Conservation (phyloP, 352 stramenopile genomes). For the Pseudoperonospora humuli region DNA sequence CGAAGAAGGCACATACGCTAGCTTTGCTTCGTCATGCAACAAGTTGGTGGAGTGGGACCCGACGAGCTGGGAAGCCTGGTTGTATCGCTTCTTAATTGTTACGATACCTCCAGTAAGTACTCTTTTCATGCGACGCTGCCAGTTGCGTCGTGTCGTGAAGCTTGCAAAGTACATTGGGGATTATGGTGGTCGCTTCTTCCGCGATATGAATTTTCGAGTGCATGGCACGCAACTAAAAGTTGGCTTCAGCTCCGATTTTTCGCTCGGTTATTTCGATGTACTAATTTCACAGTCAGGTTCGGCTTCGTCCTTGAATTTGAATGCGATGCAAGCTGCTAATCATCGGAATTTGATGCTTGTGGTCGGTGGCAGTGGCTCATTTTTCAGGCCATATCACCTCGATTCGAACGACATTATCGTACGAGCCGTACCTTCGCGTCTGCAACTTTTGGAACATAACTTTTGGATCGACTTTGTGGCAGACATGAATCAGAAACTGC, state of each 20-base stretch:
- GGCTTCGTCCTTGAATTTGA: slow-evolving; percentile 20
- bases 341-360: slow-evolving; percentile 39
- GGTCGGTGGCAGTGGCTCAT: slow-evolving; percentile 67
- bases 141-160: slow-evolving; percentile 54
- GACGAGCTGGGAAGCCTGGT: slow-evolving; percentile 55
- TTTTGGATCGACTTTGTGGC: slow-evolving; percentile 84
- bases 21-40: slow-evolving; percentile 71
- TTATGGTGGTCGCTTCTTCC: slow-evolving; percentile 68
- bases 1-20: slow-evolving; percentile 63
- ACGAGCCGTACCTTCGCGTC: slow-evolving; percentile 52
- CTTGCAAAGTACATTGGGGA: slow-evolving; percentile 60
- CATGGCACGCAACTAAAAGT: slow-evolving; percentile 72
- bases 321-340: slow-evolving; percentile 20
- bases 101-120: slow-evolving; percentile 42
- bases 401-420: slow-evolving; percentile 82
- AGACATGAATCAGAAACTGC: slow-evolving; percentile 60
- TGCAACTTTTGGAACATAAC: slow-evolving; percentile 63
- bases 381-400: slow-evolving; percentile 72
- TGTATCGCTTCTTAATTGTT: slow-evolving; percentile 45
- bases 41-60: slow-evolving; percentile 52
- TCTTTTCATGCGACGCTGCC: slow-evolving; percentile 57
- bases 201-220: slow-evolving; percentile 72
- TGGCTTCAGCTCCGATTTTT: slow-evolving; percentile 81
- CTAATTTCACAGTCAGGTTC: slow-evolving; percentile 36
- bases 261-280: slow-evolving; percentile 74